phyloP scores from a whole-genome alignment of 1,284 basidiomycete genomes.

The Cutaneotrichosporon cyanovorans region DNA sequence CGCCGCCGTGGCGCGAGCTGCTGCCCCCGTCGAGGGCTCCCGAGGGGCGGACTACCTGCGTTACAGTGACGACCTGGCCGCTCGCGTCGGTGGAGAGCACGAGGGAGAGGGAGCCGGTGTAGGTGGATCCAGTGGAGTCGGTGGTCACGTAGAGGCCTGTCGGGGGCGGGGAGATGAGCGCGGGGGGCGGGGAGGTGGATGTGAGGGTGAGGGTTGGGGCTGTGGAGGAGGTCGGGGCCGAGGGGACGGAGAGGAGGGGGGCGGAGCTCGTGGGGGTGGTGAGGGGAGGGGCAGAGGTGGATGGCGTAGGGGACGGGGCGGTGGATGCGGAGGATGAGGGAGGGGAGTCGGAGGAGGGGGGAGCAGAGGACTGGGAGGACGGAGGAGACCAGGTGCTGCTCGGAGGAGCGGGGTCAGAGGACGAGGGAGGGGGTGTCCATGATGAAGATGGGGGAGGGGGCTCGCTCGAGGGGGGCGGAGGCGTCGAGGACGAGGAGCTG shows the following conservation, averaged over 20 bases:
- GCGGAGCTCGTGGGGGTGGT: not conserved
- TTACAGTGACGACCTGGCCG: conserved; percentile 33
- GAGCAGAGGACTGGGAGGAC: not conserved
- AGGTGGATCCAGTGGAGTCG: conserved; percentile 1
- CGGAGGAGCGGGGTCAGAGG: not conserved
- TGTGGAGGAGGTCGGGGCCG: not conserved
- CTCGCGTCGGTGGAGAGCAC: conserved; percentile 12
- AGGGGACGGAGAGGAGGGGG: not conserved
- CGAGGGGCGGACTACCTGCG: conserved; percentile 31
- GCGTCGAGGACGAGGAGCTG: not conserved
- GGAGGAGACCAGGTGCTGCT: not conserved
- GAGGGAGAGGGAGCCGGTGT: not conserved
- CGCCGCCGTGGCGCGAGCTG: conserved; percentile 10
- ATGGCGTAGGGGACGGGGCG: not conserved
- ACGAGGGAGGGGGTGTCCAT: not conserved
- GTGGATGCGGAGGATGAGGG: not conserved
- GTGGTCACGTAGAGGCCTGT: conserved; percentile 4
- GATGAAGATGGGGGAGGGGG: not conserved
- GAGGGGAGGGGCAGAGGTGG: not conserved
- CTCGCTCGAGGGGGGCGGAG: not conserved
- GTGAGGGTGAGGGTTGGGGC: not conserved
- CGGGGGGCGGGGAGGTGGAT: not conserved
- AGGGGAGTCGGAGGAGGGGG: not conserved
- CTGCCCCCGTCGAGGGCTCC: conserved; percentile 12
- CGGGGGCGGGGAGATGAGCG: not conserved